phyloP scores from a whole-genome alignment of 805 yeast genomes.

The Monosporozyma aquatica region DNA sequence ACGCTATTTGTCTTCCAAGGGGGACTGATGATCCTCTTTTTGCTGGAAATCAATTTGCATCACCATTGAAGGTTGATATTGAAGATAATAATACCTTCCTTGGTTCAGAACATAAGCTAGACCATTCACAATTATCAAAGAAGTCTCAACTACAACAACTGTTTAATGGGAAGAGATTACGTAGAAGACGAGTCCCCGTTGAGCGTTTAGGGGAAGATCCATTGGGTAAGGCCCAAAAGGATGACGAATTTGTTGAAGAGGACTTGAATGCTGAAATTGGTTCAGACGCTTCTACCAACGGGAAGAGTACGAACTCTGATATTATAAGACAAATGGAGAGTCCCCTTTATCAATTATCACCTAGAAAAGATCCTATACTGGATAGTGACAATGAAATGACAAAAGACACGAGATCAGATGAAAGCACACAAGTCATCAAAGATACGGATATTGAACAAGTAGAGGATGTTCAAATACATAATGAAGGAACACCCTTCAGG shows the following conservation, averaged over 20 bases:
- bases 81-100: too few species aligned
- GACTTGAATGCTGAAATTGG: constrained; percentile 26
- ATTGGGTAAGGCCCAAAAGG: constrained; percentile 26
- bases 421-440: too few species aligned
- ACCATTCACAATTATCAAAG: too few species aligned
- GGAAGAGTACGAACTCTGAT: constrained; percentile 5
- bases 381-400: background rate
- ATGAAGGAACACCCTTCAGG: constrained; percentile 32
- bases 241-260: constrained; percentile 26
- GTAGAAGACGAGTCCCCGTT: constrained; percentile 25
- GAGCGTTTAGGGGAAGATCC: constrained; percentile 18
- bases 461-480: constrained; percentile 6
- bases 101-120: too few species aligned
- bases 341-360: constrained; percentile 20
- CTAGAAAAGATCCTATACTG: constrained; percentile 8
- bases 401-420: background rate
- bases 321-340: constrained; percentile 18
- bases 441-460: constrained; percentile 5
- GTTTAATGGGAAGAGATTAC: constrained; percentile 40
- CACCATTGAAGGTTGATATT: constrained; percentile 1
- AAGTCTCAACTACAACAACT: constrained; percentile 34
- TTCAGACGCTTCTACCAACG: constrained; percentile 6
- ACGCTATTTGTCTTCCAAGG: too few species aligned
- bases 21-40: constrained; percentile 29
- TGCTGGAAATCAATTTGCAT: constrained; percentile 13